phyloP scores from a whole-genome alignment of 352 stramenopile genomes.

The Labyrinthula sp. region DNA sequence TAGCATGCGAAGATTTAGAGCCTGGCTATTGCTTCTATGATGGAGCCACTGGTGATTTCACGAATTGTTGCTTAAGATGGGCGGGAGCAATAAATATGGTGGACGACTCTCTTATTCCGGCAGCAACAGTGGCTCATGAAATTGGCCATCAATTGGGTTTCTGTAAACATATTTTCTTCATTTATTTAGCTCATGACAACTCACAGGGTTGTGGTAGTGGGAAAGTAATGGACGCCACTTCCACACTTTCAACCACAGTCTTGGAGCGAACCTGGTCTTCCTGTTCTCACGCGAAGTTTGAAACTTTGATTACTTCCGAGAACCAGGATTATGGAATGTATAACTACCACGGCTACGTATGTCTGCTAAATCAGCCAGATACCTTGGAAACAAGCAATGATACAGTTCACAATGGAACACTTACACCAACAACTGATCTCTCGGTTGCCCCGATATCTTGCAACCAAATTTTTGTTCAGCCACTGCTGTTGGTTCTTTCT shows the following conservation, averaged over 20 bases:
- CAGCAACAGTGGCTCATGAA: conserved; percentile 11
- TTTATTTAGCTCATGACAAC: not conserved
- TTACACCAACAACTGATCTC: too few relatives aligned
- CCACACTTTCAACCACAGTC: not conserved
- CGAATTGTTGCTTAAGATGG: too few relatives aligned
- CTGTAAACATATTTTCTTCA: not conserved
- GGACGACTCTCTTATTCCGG: conserved; percentile 2
- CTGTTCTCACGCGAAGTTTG: conserved; percentile 2
- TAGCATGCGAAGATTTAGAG: not conserved
- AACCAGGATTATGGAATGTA: not conserved
- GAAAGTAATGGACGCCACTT: not conserved
- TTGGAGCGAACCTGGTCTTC: conserved; percentile 2
- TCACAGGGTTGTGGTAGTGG: not conserved
- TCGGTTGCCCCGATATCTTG: too few relatives aligned
- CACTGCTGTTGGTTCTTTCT: too few relatives aligned
- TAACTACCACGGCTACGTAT: conserved; percentile 4
- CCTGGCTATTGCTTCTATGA: not conserved
- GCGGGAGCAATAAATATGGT: too few relatives aligned
- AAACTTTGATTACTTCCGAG: not conserved
- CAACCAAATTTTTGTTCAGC: too few relatives aligned
- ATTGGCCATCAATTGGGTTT: conserved; percentile 12
- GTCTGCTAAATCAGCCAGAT: not conserved
- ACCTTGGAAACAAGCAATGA: too few relatives aligned
- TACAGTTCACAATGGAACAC: too few relatives aligned
- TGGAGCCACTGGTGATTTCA: not conserved